Conservation (phyloP, 208 protist genomes). For the Porcisia deanei region DNA sequence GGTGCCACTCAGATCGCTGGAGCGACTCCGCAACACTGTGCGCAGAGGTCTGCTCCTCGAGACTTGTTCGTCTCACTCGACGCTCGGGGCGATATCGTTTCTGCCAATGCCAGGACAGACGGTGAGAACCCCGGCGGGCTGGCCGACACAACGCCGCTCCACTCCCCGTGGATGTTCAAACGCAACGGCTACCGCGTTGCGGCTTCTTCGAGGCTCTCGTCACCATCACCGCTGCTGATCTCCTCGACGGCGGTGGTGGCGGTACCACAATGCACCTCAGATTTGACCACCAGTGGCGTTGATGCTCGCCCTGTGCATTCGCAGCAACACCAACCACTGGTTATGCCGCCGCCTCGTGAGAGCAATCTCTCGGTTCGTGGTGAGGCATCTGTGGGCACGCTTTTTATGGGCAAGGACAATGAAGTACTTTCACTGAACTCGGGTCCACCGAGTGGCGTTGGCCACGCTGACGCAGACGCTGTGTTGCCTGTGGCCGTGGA, state of each 20-base stretch:
- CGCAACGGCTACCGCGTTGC: too few species aligned
- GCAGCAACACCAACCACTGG: background rate
- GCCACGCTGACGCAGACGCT: background rate
- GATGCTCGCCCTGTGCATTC: background rate
- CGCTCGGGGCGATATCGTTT: constrained; percentile 7
- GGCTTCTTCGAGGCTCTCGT: background rate
- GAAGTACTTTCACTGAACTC: background rate
- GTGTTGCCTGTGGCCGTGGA: background rate
- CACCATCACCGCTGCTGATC: background rate
- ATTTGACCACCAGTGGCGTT: background rate
- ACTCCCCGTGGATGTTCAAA: background rate
- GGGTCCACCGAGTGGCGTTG: background rate
- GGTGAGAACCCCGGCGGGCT: constrained; percentile 8
- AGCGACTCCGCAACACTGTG: background rate
- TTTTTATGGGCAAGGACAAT: constrained; percentile 21
- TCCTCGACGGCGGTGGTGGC: background rate
- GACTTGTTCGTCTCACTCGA: constrained; percentile 8
- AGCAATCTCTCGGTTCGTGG: background rate
- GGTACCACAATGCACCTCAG: background rate
- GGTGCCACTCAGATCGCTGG: background rate
- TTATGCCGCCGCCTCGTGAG: background rate
- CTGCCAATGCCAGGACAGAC: background rate
- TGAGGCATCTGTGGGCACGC: constrained; percentile 5
- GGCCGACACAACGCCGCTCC: constrained; percentile 12
- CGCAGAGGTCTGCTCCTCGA: background rate